These are phyloP conservation scores for Dipteronia dyeriana DNA, from an alignment of 345 rosid species.

Conservation along the genomic window DNA sequence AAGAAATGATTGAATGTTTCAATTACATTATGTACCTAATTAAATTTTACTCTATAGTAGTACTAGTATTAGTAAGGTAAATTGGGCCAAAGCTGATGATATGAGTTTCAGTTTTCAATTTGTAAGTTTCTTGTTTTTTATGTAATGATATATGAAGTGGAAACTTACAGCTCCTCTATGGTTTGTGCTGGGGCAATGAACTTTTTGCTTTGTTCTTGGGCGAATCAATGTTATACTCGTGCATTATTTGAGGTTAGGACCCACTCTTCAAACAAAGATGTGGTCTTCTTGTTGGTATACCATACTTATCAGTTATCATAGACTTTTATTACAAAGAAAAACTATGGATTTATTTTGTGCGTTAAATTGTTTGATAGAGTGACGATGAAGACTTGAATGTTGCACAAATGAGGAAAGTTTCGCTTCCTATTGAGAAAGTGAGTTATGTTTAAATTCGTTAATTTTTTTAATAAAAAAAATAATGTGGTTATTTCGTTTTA, in stretches of 20 bases:
- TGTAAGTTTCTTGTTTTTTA: background rate
- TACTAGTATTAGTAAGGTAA: too few species aligned
- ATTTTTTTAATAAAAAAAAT: background rate
- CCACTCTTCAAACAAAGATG: background rate
- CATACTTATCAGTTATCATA: too few species aligned
- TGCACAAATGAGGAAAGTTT: constrained; percentile 79
- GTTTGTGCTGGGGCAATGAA: constrained; percentile 63
- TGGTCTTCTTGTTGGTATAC: background rate
- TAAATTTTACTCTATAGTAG: too few species aligned
- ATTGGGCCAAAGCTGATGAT: background rate
- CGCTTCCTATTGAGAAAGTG: constrained; percentile 72
- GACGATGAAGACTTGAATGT: constrained; percentile 66
- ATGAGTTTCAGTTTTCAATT: background rate
- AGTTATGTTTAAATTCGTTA: background rate
- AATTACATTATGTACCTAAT: too few species aligned
- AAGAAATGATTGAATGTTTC: too few species aligned
- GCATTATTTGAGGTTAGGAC: constrained; percentile 73
- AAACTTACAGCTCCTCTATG: constrained; percentile 8
- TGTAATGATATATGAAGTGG: background rate
- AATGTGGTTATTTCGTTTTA: background rate
- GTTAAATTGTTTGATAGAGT: constrained; percentile 33
- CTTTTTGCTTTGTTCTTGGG: constrained; percentile 76
- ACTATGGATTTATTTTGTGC: background rate
- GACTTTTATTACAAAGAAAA: background rate
- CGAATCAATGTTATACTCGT: constrained; percentile 89